Conservation (phyloP, 768 basidiomycete genomes). For the Candolleomyces efflorescens region DNA sequence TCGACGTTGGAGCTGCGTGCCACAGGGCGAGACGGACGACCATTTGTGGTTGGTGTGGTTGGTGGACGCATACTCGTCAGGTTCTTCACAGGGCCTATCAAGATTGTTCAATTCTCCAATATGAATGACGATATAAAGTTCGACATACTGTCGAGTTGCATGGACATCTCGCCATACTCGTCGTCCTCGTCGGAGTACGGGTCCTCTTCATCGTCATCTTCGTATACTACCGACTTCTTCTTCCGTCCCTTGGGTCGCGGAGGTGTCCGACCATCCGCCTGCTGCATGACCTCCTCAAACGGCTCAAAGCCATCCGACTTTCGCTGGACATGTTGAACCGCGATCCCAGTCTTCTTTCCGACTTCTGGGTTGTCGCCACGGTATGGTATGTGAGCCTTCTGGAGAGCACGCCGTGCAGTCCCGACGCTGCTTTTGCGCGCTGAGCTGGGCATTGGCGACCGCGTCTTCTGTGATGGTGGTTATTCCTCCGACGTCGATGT, state of each 20-base stretch:
- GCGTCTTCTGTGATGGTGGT: not conserved
- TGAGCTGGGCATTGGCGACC: slow-evolving; percentile 35
- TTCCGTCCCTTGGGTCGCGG: slow-evolving; percentile 49
- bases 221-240: slow-evolving; percentile 40
- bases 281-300: slow-evolving; percentile 69
- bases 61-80: slow-evolving; percentile 37
- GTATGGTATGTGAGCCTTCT: slow-evolving; percentile 71
- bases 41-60: slow-evolving; percentile 36
- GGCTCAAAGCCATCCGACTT: slow-evolving; percentile 82
- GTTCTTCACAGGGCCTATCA: slow-evolving; percentile 37
- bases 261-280: slow-evolving; percentile 64
- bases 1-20: slow-evolving; percentile 50
- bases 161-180: slow-evolving; percentile 66
- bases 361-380: slow-evolving; percentile 72
- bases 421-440: slow-evolving; percentile 45
- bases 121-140: not conserved
- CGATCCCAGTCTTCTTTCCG: slow-evolving; percentile 78
- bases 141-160: slow-evolving; percentile 71
- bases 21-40: slow-evolving; percentile 41
- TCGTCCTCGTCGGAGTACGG: slow-evolving; percentile 36
- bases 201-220: slow-evolving; percentile 26
- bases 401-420: slow-evolving; percentile 48
- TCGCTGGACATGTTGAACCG: slow-evolving; percentile 62
- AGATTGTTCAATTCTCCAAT: not conserved
- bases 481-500: not conserved